phyloP scores from a whole-genome alignment of 78 protist species.

The Dictyostelium discoideum region DNA sequence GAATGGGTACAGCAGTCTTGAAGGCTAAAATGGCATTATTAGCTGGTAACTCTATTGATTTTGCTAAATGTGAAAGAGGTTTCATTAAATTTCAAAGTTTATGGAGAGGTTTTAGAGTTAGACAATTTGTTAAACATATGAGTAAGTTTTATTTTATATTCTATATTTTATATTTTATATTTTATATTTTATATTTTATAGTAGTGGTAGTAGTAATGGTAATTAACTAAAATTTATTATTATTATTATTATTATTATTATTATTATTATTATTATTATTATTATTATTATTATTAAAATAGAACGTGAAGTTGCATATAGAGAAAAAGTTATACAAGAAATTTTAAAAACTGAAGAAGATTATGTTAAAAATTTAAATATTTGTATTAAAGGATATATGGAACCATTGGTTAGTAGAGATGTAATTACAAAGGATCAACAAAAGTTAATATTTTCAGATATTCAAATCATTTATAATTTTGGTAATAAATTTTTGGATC shows the following conservation, averaged over 20 bases:
- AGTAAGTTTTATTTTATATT: neutral
- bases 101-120: slow-evolving; percentile 69
- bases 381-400: slow-evolving; percentile 62
- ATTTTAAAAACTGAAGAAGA: slow-evolving; percentile 59
- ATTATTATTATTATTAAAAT: too few species aligned
- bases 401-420: slow-evolving; percentile 23
- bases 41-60: slow-evolving; percentile 52
- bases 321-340: slow-evolving; percentile 58
- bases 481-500: slow-evolving; percentile 35
- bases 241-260: too few species aligned
- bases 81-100: slow-evolving; percentile 44
- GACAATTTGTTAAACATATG: slow-evolving; percentile 8
- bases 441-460: slow-evolving; percentile 56
- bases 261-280: too few species aligned
- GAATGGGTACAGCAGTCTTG: slow-evolving; percentile 23
- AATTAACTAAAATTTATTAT: too few species aligned
- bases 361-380: slow-evolving; percentile 27
- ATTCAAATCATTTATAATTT: slow-evolving; percentile 59
- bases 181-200: neutral
- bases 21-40: slow-evolving; percentile 66
- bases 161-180: neutral
- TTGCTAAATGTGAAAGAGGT: slow-evolving; percentile 47
- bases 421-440: slow-evolving; percentile 45
- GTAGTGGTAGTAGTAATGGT: too few species aligned
- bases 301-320: slow-evolving; percentile 63